A percentile compares a stretch with the other conserved stretches of the same genome.
phyloP scores from a whole-genome alignment of 1,139 yeast genomes.

The Suhomyces yuchorum region DNA sequence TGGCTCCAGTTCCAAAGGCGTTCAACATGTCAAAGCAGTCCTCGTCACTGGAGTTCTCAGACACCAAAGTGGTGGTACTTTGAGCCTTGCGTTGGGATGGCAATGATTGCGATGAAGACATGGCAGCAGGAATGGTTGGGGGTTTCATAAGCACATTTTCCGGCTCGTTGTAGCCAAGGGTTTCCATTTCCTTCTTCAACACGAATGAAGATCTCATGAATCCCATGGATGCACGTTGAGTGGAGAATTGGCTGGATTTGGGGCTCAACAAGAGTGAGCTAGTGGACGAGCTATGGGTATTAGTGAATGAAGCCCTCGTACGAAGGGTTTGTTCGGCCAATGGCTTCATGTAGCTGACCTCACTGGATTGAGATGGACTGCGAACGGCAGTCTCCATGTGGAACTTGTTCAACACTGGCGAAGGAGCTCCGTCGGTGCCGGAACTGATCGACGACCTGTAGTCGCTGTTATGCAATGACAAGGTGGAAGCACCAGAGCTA shows the following conservation, averaged over 20 bases:
- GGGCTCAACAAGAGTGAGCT: conserved; percentile 13
- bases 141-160: conserved; percentile 35
- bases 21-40: conserved; percentile 25
- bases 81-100: conserved; percentile 2
- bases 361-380: conserved; percentile 18
- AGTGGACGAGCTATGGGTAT: conserved; percentile 13
- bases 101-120: conserved; percentile 9
- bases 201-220: conserved; percentile 33
- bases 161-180: conserved; percentile 33
- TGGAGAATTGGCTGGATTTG: conserved; percentile 9
- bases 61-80: conserved; percentile 10
- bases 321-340: conserved; percentile 11
- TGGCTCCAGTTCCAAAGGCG: conserved; percentile 17
- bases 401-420: conserved; percentile 20
- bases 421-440: conserved; percentile 17
- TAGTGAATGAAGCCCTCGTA: conserved; percentile 8
- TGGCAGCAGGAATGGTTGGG: conserved; percentile 33
- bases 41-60: conserved; percentile 14
- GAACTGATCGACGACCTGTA: conserved; percentile 30
- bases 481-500: conserved; percentile 40
- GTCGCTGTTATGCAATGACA: conserved; percentile 46
- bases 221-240: conserved; percentile 25
- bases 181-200: conserved; percentile 29
- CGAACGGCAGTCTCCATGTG: conserved; percentile 14
- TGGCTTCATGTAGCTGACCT: conserved; percentile 18